Percentiles rank a stretch among this genome's conserved stretches.
Evolutionary conservation across 352 stramenopile species (phyloP).

Genomic region (Globisporangium lucens): DNA sequence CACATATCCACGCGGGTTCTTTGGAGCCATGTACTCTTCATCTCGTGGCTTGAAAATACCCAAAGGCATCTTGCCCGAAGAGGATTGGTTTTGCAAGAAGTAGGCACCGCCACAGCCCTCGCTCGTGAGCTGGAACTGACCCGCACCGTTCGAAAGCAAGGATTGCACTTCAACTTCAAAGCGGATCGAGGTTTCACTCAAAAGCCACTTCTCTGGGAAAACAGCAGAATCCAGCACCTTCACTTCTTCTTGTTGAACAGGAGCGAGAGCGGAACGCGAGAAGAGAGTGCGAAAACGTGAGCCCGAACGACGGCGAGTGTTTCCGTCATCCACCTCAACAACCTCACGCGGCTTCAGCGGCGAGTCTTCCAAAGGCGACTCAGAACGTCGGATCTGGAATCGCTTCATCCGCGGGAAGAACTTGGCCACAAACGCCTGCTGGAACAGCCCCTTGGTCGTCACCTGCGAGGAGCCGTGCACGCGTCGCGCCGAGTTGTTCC

Average conservation of each 20-base stretch:
- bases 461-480: constrained; percentile 9
- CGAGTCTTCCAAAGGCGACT: constrained; percentile 4
- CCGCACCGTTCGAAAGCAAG: constrained; percentile 26
- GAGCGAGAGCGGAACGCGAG: background rate
- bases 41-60: constrained; percentile 97
- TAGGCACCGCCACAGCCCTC: constrained; percentile 83
- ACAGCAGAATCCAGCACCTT: background rate
- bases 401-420: constrained; percentile 12
- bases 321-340: background rate
- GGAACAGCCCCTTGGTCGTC: constrained; percentile 11
- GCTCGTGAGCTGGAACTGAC: constrained; percentile 61
- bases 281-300: constrained; percentile 15
- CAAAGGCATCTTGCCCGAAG: constrained; percentile 26
- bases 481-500: constrained; percentile 2
- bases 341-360: background rate
- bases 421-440: constrained; percentile 14
- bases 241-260: background rate
- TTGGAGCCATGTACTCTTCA: constrained; percentile 98
- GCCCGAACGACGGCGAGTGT: background rate
- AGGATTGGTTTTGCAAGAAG: constrained; percentile 31
- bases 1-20: constrained; percentile 97
- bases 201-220: constrained; percentile 37
- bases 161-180: constrained; percentile 47
- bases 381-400: constrained; percentile 8
- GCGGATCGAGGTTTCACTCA: constrained; percentile 33